Base-by-base conservation (phyloP, 2,329 filamentous ascomycete species). In the Paramyrothecium roridum region DNA sequence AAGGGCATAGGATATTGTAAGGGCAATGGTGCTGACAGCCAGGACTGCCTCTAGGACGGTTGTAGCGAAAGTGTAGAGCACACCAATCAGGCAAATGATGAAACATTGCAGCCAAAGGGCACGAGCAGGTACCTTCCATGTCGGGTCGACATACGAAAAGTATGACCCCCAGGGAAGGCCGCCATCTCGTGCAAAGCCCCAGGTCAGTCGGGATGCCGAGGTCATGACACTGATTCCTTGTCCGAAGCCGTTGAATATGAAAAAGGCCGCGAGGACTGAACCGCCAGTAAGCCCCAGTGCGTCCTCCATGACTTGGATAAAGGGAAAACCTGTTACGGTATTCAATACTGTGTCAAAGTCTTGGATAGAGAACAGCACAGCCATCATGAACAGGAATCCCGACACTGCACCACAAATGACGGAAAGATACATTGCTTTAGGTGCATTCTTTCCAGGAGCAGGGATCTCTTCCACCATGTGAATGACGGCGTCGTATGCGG, bases 381-480 rank as follows among this genome's bases (percentile, higher is more conserved):
- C 73, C 2, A 81, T 65, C 76, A 81, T 79, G 65, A 82, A 81
- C 48, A 81, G 66, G 54, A 80, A 73, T 19, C 79, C 79, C 0
- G 76, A 77, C 22, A 76, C 50, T n/a, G 78, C 77, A 34, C 79
- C 75, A n/a, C 73, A 72, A 0, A 76, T 57, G 1, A 84, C 77
- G 0, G 80, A 77, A 19, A 83, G 72, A 70, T 76, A 82, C 58
- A 84, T 82, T 3, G 79, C 75, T 17, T 70, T 71, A 0, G 81
- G 81, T 0, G 76, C 77, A 54, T 81, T 82, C 37, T 68, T 76
- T 30, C 79, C 68, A 1, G 81, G 80, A 3, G 72, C 67, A 1
- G 81, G 80, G 2, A 84, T 80, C 61, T 84, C 81, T 59, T 84
- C 81, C 2, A 81, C 77, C 72, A 84, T 77, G 63, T 85, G 82